Conservation (phyloP, 2,329 filamentous ascomycete species). For the Alternaria dauci region DNA sequence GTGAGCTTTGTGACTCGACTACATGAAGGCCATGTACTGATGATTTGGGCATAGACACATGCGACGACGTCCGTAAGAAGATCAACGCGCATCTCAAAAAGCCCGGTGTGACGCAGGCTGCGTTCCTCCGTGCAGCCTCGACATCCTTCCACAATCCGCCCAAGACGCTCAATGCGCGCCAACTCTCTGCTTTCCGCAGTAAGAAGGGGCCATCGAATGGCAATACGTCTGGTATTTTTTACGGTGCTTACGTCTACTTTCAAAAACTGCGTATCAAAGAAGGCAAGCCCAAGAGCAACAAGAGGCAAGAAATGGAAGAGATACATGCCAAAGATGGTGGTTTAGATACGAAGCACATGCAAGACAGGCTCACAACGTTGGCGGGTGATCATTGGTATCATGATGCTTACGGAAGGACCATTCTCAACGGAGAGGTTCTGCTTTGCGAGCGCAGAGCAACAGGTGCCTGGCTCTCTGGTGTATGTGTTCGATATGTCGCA, state of each 20-base stretch:
- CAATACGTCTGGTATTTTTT: slow-evolving; percentile 61
- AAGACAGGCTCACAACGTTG: neutral
- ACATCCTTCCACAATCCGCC: slow-evolving; percentile 52
- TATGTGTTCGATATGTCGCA: neutral
- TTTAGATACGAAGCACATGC: slow-evolving; percentile 14
- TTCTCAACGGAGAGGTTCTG: neutral
- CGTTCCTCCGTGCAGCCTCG: slow-evolving; percentile 58
- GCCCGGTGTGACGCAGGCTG: slow-evolving; percentile 60
- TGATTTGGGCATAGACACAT: slow-evolving; percentile 53
- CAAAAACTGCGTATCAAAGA: slow-evolving; percentile 65
- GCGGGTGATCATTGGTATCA: neutral
- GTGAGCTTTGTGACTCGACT: slow-evolving; percentile 30
- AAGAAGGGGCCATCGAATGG: slow-evolving; percentile 61
- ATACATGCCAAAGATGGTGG: slow-evolving; percentile 14
- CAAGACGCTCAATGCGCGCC: slow-evolving; percentile 53
- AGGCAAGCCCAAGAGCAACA: slow-evolving; percentile 61
- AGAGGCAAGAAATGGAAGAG: slow-evolving; percentile 62
- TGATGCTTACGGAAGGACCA: neutral
- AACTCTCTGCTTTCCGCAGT: slow-evolving; percentile 60
- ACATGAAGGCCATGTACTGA: neutral
- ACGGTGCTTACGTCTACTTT: slow-evolving; percentile 66
- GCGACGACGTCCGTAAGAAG: slow-evolving; percentile 66
- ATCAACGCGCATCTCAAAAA: slow-evolving; percentile 61
- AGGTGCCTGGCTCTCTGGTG: neutral
- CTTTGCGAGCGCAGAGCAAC: neutral